These are phyloP conservation scores for Dispira simplex DNA, from an alignment of 192 early-diverging fungal genomes.

Conservation along the genomic window DNA sequence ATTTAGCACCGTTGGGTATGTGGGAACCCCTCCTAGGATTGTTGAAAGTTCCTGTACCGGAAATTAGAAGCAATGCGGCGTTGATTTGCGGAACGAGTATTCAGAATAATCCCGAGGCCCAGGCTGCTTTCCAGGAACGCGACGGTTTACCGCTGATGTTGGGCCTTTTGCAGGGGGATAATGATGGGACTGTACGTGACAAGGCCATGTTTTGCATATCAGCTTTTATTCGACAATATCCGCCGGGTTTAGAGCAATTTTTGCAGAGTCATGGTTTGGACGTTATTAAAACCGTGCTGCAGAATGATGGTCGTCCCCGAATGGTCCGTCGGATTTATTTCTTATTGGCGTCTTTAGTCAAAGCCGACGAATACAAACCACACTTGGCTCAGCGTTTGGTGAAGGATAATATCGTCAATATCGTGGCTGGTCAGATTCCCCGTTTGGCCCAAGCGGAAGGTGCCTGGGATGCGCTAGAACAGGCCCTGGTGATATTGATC, in stretches of 20 bases:
- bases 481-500: not conserved
- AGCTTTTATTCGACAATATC: not conserved
- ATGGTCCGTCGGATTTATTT: not conserved
- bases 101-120: constrained; percentile 83
- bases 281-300: not conserved
- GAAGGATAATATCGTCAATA: not conserved
- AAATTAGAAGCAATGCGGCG: constrained; percentile 49
- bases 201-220: not conserved
- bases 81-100: constrained; percentile 91
- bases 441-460: not conserved
- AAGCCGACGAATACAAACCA: not conserved
- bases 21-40: constrained; percentile 66
- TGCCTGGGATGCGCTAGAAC: not conserved
- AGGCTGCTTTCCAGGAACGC: constrained; percentile 41
- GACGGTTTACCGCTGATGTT: constrained; percentile 31
- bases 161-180: not conserved
- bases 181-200: too few species aligned
- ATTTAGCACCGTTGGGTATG: constrained; percentile 75
- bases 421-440: not conserved
- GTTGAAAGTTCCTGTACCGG: constrained; percentile 27
- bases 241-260: not conserved
- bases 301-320: not conserved
- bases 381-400: not conserved
- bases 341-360: not conserved
- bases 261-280: not conserved